These are phyloP conservation scores for Ilex aquifolium DNA, from an alignment of 257 asterid genomes.

Conservation along the genomic window DNA sequence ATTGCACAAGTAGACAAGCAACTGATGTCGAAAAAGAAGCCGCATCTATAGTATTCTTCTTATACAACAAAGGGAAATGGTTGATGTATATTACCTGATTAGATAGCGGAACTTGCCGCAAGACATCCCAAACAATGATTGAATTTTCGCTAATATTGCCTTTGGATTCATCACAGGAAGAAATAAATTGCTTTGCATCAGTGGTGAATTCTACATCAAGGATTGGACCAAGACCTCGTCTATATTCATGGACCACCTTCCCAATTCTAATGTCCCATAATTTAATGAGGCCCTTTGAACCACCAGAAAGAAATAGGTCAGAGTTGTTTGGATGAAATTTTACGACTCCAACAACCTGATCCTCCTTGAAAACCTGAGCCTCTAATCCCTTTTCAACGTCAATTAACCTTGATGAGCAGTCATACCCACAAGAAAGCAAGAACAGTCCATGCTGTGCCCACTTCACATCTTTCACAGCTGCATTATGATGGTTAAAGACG, in stretches of 20 bases:
- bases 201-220: conserved; percentile 76
- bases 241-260: conserved; percentile 62
- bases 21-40: no score
- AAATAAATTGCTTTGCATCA: conserved; percentile 66
- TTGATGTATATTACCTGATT: conserved; percentile 55
- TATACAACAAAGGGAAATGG: no score
- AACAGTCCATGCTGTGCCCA: conserved; percentile 75
- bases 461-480: conserved; percentile 84
- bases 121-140: conserved; percentile 83
- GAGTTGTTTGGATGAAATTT: conserved; percentile 63
- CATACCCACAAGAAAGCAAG: conserved; percentile 91
- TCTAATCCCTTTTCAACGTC: conserved; percentile 73
- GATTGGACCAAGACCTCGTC: conserved; percentile 68
- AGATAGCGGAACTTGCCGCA: conserved; percentile 75
- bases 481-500: conserved; percentile 43
- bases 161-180: conserved; percentile 77
- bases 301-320: conserved; percentile 83
- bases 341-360: conserved; percentile 73
- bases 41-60: no score
- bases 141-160: conserved; percentile 85
- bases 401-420: conserved; percentile 73
- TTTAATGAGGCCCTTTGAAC: conserved; percentile 76
- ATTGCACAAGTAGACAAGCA: no score
- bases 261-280: conserved; percentile 84
- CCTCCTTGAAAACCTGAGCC: conserved; percentile 65